A percentile compares a stretch with the other conserved stretches of the same genome.
These are phyloP conservation scores for Tylopilus sp. DNA, from an alignment of 1,284 basidiomycete genomes.

Conservation along the genomic window DNA sequence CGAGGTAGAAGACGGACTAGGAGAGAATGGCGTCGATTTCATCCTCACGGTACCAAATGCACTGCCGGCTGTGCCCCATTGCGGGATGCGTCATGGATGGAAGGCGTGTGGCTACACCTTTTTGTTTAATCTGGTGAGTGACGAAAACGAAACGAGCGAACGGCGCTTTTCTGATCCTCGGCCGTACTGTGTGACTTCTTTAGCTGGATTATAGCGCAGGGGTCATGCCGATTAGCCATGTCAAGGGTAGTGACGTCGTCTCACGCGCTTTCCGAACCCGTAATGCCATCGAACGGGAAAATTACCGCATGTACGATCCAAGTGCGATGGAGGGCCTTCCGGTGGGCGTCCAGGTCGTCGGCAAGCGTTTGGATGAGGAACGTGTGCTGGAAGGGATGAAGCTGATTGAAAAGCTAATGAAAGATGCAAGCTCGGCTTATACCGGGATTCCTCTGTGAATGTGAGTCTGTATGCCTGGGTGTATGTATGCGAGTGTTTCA, in stretches of 20 bases:
- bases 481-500: neutral
- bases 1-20: conserved; percentile 21
- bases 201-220: conserved; percentile 59
- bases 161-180: neutral
- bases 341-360: conserved; percentile 62
- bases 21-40: conserved; percentile 50
- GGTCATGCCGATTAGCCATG: conserved; percentile 56
- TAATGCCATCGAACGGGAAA: conserved; percentile 36
- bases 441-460: conserved; percentile 23
- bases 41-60: conserved; percentile 59
- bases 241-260: conserved; percentile 45
- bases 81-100: conserved; percentile 41
- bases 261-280: conserved; percentile 23
- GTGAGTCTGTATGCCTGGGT: neutral
- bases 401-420: conserved; percentile 34
- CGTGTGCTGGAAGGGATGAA: conserved; percentile 51
- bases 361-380: conserved; percentile 60
- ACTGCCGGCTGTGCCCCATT: conserved; percentile 51
- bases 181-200: neutral
- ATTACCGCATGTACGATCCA: conserved; percentile 53
- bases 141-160: neutral
- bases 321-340: conserved; percentile 62
- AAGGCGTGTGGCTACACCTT: conserved; percentile 43
- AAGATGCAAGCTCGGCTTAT: conserved; percentile 24
- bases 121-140: conserved; percentile 42